Evolutionary conservation across 352 stramenopile genomes (phyloP).

Genomic region (Globisporangium emineosum): DNA sequence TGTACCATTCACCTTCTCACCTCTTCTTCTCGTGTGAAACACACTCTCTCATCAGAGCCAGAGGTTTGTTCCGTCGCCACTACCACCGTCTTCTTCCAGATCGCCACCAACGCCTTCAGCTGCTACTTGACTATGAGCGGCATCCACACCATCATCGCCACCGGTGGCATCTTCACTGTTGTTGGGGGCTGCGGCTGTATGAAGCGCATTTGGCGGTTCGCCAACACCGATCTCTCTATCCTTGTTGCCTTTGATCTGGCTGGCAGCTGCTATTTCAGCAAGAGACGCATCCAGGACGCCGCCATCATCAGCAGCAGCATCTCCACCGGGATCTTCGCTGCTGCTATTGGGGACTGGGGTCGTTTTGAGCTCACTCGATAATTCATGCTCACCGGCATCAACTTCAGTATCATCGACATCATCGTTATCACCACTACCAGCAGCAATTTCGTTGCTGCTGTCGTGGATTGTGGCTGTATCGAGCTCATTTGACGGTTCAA

Average conservation of each 20-base stretch:
- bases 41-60: not conserved
- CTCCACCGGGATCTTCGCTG: too few species aligned
- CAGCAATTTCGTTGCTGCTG: not conserved
- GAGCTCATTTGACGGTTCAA: not conserved
- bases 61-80: not conserved
- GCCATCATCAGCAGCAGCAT: too few species aligned
- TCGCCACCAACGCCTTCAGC: not conserved
- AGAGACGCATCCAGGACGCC: too few species aligned
- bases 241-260: too few species aligned
- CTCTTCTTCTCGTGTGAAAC: not conserved
- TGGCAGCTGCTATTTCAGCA: too few species aligned
- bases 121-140: not conserved
- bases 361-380: too few species aligned
- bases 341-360: too few species aligned
- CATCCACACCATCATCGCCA: not conserved
- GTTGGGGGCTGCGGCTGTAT: not conserved
- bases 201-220: not conserved
- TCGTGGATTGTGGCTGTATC: not conserved
- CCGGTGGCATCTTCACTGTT: not conserved
- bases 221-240: too few species aligned
- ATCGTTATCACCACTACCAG: too few species aligned
- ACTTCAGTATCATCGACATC: too few species aligned
- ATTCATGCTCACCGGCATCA: too few species aligned
- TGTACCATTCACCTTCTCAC: conserved; percentile 2
- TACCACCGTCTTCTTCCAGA: not conserved